phyloP scores from a whole-genome alignment of 2,329 filamentous ascomycete genomes.

The Hypoxylon sp. region DNA sequence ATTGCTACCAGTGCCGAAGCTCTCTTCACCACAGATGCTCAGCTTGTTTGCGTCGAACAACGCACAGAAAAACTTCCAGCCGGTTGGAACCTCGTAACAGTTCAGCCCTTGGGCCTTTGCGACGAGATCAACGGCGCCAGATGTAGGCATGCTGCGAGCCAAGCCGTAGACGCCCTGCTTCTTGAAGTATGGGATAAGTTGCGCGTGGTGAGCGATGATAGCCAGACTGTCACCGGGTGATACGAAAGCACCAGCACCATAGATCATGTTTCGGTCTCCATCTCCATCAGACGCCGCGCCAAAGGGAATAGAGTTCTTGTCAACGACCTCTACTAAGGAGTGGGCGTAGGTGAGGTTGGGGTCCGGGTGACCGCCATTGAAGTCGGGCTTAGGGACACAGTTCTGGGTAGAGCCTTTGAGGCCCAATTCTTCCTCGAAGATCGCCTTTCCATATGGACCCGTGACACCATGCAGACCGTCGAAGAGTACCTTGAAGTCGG shows the following conservation, averaged over 20 bases:
- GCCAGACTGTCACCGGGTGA: constrained; percentile 97
- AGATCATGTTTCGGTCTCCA: constrained; percentile 99
- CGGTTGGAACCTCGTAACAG: constrained; percentile 97
- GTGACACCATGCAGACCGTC: constrained; percentile 96
- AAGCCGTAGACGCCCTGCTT: constrained; percentile 96
- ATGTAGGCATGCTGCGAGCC: constrained; percentile 97
- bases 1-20: constrained; percentile 97
- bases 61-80: constrained; percentile 99
- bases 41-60: constrained; percentile 95
- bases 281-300: constrained; percentile 97
- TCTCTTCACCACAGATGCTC: constrained; percentile 98
- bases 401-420: constrained; percentile 86
- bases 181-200: constrained; percentile 98
- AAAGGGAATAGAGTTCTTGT: constrained; percentile 92
- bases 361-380: constrained; percentile 96
- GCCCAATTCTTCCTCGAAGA: constrained; percentile 94
- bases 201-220: constrained; percentile 97
- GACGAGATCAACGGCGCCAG: constrained; percentile 93
- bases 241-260: constrained; percentile 95
- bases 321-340: constrained; percentile 92
- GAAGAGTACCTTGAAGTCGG: constrained; percentile 97
- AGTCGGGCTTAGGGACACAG: constrained; percentile 92
- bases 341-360: constrained; percentile 98
- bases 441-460: constrained; percentile 92
- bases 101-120: constrained; percentile 93